These are phyloP conservation scores for Globisporangium okanoganense DNA, from an alignment of 352 stramenopile genomes.

Conservation along the genomic window DNA sequence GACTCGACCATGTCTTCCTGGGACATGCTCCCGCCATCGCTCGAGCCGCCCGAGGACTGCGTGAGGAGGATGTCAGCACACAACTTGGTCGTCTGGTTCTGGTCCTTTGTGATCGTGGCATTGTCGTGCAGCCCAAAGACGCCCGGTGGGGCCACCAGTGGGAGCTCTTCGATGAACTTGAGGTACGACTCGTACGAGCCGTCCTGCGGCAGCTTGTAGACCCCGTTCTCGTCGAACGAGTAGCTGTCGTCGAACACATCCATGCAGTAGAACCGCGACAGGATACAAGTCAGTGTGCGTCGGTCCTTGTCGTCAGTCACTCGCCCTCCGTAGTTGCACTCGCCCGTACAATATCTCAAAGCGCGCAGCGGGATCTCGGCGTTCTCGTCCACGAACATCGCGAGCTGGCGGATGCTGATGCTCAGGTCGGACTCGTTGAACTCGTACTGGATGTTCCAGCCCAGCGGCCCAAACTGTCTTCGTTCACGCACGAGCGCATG, in stretches of 20 bases:
- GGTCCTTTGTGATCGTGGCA: conserved; percentile 92
- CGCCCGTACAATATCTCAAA: conserved; percentile 75
- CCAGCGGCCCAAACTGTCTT: conserved; percentile 89
- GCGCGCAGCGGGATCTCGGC: conserved; percentile 81
- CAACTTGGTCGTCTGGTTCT: conserved; percentile 94
- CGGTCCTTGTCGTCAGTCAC: conserved; percentile 86
- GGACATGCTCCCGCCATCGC: conserved; percentile 56
- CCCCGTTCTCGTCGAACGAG: conserved; percentile 56
- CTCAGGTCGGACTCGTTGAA: conserved; percentile 94
- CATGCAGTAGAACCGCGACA: conserved; percentile 71
- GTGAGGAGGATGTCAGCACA: conserved; percentile 92
- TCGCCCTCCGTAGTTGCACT: conserved; percentile 85
- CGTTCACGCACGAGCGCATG: conserved; percentile 93
- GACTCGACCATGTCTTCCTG: conserved; percentile 88
- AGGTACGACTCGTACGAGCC: conserved; percentile 73
- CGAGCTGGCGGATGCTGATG: conserved; percentile 90
- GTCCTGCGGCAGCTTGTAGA: conserved; percentile 77
- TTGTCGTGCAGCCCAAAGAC: conserved; percentile 95
- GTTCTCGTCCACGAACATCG: conserved; percentile 91
- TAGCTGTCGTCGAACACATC: conserved; percentile 63
- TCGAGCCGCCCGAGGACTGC: conserved; percentile 72
- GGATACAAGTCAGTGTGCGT: conserved; percentile 65
- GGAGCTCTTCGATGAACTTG: conserved; percentile 84
- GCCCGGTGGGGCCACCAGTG: conserved; percentile 82
- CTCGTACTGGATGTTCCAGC: conserved; percentile 96